Percentiles rank a stretch among this genome's conserved stretches.
Evolutionary conservation across 2,329 filamentous ascomycete species (phyloP).

Genomic region (Claviceps digitariae): DNA sequence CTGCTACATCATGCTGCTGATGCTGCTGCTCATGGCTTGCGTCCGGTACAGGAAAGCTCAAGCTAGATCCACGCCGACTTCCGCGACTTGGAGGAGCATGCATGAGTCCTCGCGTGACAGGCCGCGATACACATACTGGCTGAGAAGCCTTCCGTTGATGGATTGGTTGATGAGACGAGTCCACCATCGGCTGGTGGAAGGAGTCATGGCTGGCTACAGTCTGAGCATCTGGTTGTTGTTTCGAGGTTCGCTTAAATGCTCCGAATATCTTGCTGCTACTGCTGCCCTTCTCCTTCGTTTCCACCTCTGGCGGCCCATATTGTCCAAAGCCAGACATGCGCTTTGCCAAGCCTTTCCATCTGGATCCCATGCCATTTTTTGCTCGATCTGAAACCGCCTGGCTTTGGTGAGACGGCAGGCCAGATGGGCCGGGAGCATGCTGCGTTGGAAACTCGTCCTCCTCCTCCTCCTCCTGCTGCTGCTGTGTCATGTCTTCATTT

Average conservation of each 20-base stretch:
- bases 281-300: constrained; percentile 11
- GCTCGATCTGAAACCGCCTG: not conserved
- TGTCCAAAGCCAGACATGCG: constrained; percentile 14
- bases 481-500: not conserved
- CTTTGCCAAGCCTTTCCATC: constrained; percentile 21
- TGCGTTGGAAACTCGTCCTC: not conserved
- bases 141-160: not conserved
- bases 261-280: constrained; percentile 16
- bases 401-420: not conserved
- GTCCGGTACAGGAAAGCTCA: not conserved
- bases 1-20: too few species aligned
- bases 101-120: not conserved
- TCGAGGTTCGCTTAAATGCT: constrained; percentile 20
- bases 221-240: constrained; percentile 9
- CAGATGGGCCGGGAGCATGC: not conserved
- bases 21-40: not conserved
- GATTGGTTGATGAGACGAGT: not conserved
- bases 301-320: constrained; percentile 5
- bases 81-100: not conserved
- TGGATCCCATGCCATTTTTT: constrained; percentile 12
- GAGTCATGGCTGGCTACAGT: not conserved
- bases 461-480: not conserved
- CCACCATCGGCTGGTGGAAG: not conserved
- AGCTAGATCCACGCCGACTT: not conserved
- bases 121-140: not conserved